Base-by-base conservation (phyloP, 371 early-diverging fungal genomes). In the Catenaria anguillulae region DNA sequence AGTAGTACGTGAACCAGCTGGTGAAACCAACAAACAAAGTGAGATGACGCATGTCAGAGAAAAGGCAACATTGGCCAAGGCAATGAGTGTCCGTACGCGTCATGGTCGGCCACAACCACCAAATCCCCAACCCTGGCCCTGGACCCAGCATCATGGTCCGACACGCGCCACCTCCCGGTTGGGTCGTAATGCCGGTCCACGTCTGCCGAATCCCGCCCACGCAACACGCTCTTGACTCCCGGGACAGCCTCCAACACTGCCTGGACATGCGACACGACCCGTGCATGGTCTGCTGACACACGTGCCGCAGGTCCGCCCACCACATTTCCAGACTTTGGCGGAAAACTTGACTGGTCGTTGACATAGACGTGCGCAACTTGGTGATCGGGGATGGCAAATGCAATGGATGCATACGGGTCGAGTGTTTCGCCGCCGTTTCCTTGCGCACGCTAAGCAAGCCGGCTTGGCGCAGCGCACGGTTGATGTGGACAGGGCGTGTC, bases 1-100 rank as follows among this genome's bases (percentile, higher is more conserved):
- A 56, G 37, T 56, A 56, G 56, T 56, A 56, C 23, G 56, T 56
- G 37, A 56, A 56, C 56, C 56, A 56, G n/a, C n/a, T n/a, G n/a
- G n/a, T n/a, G n/a, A n/a, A n/a, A n/a, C n/a, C n/a, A n/a, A n/a
- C n/a, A n/a, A n/a, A n/a, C n/a, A n/a, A n/a, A n/a, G n/a, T n/a
- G n/a, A n/a, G n/a, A n/a, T n/a, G n/a, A n/a, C n/a, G n/a, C n/a
- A n/a, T n/a, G n/a, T n/a, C n/a, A n/a, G n/a, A n/a, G n/a, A n/a
- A n/a, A n/a, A n/a, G n/a, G n/a, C n/a, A n/a, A n/a, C n/a, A n/a
- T n/a, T n/a, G n/a, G n/a, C n/a, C n/a, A n/a, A n/a, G n/a, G n/a
- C n/a, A n/a, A n/a, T n/a, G n/a, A n/a, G n/a, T n/a, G n/a, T n/a
- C n/a, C n/a, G n/a, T n/a, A n/a, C 15, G 15, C 15, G 34, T 37